phyloP scores from a whole-genome alignment of 371 early-diverging fungal species.

The Agmasoma carcini region DNA sequence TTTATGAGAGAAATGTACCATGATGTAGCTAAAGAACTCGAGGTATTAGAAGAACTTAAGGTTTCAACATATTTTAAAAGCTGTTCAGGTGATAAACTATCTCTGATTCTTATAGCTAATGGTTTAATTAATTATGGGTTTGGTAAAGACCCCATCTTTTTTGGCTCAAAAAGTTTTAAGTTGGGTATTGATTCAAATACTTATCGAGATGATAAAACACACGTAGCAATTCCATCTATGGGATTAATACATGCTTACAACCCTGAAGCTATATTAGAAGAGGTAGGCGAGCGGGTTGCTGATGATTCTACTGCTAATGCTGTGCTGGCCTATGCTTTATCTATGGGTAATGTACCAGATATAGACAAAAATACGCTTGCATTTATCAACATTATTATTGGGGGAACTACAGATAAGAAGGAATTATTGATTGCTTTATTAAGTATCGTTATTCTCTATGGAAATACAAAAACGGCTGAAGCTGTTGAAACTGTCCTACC shows the following conservation, averaged over 20 bases:
- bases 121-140: constrained; percentile 40
- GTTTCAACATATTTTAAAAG: constrained; percentile 17
- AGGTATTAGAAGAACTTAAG: constrained; percentile 24
- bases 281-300: constrained; percentile 43
- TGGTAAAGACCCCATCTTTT: constrained; percentile 32
- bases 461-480: background rate
- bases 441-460: constrained; percentile 1
- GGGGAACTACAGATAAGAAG: background rate
- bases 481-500: constrained; percentile 15
- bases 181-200: constrained; percentile 2
- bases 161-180: constrained; percentile 3
- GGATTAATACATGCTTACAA: constrained; percentile 47
- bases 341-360: constrained; percentile 31
- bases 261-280: constrained; percentile 34
- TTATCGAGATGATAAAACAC: constrained; percentile 8
- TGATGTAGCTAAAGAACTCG: constrained; percentile 8
- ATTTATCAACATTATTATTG: constrained; percentile 24
- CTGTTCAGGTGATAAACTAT: constrained; percentile 31
- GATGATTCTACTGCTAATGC: constrained; percentile 23
- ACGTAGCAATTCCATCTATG: constrained; percentile 22
- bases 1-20: constrained; percentile 17
- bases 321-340: constrained; percentile 40
- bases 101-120: constrained; percentile 27
- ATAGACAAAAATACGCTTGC: constrained; percentile 29
- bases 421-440: constrained; percentile 1